Evolutionary conservation across 2,329 filamentous ascomycete genomes (phyloP), one percentile per base, ranked within the genome.

Genomic region (Aspergillus sojae): DNA sequence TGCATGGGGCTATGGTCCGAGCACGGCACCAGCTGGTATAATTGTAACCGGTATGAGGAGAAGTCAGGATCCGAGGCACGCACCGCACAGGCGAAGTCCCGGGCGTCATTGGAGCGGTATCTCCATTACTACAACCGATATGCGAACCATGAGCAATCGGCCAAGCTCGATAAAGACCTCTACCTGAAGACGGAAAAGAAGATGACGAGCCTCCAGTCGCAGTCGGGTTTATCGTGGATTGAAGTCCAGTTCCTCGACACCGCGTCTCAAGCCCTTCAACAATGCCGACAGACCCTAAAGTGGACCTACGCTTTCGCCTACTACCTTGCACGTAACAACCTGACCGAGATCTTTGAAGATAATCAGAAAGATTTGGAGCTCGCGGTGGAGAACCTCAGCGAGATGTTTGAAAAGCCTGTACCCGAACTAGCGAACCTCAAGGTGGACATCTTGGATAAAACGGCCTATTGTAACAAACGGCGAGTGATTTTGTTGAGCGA

Each of bases 261-360:
- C 2, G 95, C 95, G 0, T 97, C 94, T 0, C 93, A 97, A 75
- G 93, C 94, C 3, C 85, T 99, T 19, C 94, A 98, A 80, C 93
- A 93, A 54, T 99, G 95, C 79, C 91, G 95, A n/a, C 94, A 98
- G 80, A 99, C 95, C 0, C 84, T 99, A 5, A 99, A 99, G 81
- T 99, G 95, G 95, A 99, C 95, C 0, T 99, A 99, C 73, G 95
- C 95, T 0, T 99, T 99, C 79, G 95, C 95, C 1, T 99, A 95
- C 77, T 99, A 99, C 75, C 88, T 99, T n/a, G 90, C 91, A 3
- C 89, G 93, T 61, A 98, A 97, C 84, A 98, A 99, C 74, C 82
- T 95, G 61, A 98, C 95, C 0, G 92, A 94, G 75, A 98, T 99
- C 60, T 99, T 99, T 65, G 95, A 99, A 78, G 94, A 98, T 77